Evolutionary conservation across 164 flowering plant species (phyloP).

Genomic region (Tetracentron sinense): DNA sequence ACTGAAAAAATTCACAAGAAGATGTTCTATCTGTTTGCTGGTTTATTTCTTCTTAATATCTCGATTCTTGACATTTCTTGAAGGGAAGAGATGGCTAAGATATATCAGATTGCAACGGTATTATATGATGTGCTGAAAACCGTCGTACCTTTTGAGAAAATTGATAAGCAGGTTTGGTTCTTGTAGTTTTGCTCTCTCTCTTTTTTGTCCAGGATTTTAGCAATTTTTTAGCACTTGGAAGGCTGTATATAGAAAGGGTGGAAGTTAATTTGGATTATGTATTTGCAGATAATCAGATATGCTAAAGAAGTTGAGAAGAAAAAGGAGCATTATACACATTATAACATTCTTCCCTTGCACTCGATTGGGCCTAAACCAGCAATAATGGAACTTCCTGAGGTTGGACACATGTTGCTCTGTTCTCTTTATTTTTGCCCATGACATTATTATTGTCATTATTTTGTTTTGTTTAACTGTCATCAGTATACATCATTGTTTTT

Average conservation of each 20-base stretch:
- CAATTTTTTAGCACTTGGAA: constrained; percentile 5
- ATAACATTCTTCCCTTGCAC: constrained; percentile 84
- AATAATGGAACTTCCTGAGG: constrained; percentile 97
- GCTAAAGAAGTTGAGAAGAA: constrained; percentile 71
- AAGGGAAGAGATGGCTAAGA: constrained; percentile 96
- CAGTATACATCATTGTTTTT: neutral
- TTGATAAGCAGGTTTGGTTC: constrained; percentile 64
- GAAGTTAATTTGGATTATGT: constrained; percentile 8
- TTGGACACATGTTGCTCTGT: constrained; percentile 22
- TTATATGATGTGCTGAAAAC: constrained; percentile 78
- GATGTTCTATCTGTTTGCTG: neutral
- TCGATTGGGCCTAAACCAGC: constrained; percentile 69
- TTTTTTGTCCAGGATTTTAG: too few species aligned
- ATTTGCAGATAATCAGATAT: constrained; percentile 53
- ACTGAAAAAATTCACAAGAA: neutral
- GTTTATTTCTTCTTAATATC: neutral
- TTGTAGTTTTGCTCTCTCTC: neutral
- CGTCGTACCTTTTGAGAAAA: constrained; percentile 50
- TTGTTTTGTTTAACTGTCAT: neutral
- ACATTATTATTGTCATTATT: neutral
- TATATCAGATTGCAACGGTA: constrained; percentile 79
- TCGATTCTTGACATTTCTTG: constrained; percentile 12
- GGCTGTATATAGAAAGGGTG: neutral
- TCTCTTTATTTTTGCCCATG: neutral
- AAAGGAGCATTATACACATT: constrained; percentile 62